Evolutionary conservation across 768 basidiomycete genomes (phyloP).

Genomic region (Leucocoprinus leucothites): DNA sequence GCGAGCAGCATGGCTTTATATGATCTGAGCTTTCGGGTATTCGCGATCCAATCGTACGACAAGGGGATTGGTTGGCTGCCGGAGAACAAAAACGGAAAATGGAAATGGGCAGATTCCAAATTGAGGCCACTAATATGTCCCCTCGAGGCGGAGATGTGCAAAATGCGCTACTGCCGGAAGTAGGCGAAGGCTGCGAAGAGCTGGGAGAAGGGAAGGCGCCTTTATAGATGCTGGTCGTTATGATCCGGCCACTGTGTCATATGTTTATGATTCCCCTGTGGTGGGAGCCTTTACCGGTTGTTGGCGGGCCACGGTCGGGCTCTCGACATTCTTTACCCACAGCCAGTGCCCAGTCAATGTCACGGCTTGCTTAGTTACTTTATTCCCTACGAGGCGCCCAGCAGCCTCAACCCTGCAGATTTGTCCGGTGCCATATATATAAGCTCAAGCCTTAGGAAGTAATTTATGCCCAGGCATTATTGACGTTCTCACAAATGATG

Average conservation of each 20-base stretch:
- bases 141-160: neutral
- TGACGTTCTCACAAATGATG: no score
- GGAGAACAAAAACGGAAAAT: neutral
- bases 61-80: conserved; percentile 18
- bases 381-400: no score
- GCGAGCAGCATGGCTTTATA: conserved; percentile 43
- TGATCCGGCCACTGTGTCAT: conserved; percentile 24
- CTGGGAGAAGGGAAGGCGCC: neutral
- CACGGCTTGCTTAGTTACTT: no score
- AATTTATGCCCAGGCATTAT: no score
- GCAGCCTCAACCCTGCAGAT: no score
- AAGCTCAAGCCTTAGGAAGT: no score
- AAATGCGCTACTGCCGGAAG: conserved; percentile 5
- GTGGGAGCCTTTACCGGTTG: conserved; percentile 2
- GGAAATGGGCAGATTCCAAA: neutral
- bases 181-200: neutral
- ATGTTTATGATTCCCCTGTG: conserved; percentile 17
- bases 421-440: no score
- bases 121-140: neutral
- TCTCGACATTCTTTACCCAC: neutral
- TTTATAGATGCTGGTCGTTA: conserved; percentile 12
- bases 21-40: conserved; percentile 18
- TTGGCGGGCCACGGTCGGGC: neutral
- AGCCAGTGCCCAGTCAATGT: neutral
- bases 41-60: conserved; percentile 36